phyloP scores from a whole-genome alignment of 2,329 filamentous ascomycete species.

The Fusarium austroafricanum region DNA sequence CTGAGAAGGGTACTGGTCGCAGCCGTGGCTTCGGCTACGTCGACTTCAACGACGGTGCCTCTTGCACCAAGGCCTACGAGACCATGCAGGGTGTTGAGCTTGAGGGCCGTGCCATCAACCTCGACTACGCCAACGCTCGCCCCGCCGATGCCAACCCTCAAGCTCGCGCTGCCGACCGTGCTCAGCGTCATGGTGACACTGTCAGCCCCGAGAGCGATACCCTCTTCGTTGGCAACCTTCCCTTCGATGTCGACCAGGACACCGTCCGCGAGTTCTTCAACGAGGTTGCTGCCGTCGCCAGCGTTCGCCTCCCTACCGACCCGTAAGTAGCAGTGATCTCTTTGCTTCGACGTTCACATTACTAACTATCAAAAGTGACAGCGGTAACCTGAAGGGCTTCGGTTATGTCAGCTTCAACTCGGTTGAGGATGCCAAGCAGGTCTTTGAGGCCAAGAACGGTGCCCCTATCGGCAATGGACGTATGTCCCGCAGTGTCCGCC shows the following conservation, averaged over 20 bases:
- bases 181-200: constrained; percentile 79
- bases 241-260: constrained; percentile 85
- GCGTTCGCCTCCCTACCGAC: constrained; percentile 89
- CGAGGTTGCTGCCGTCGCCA: constrained; percentile 76
- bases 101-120: constrained; percentile 79
- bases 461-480: constrained; percentile 71
- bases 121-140: constrained; percentile 80
- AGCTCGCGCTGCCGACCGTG: constrained; percentile 72
- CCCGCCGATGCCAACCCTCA: constrained; percentile 64
- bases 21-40: constrained; percentile 96
- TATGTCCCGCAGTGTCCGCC: constrained; percentile 78
- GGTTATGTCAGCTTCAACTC: constrained; percentile 88
- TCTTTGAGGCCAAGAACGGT: constrained; percentile 77
- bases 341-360: background rate
- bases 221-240: constrained; percentile 91
- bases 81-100: constrained; percentile 80
- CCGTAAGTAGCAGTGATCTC: constrained; percentile 60
- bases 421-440: constrained; percentile 84
- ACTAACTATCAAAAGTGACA: constrained; percentile 65
- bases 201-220: constrained; percentile 85
- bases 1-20: constrained; percentile 81
- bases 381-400: constrained; percentile 89
- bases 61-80: constrained; percentile 77
- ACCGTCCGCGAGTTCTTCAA: constrained; percentile 79
- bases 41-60: constrained; percentile 78